Evolutionary conservation across 2,329 filamentous ascomycete species (phyloP).

Genomic region (Acrocalymma vagum): DNA sequence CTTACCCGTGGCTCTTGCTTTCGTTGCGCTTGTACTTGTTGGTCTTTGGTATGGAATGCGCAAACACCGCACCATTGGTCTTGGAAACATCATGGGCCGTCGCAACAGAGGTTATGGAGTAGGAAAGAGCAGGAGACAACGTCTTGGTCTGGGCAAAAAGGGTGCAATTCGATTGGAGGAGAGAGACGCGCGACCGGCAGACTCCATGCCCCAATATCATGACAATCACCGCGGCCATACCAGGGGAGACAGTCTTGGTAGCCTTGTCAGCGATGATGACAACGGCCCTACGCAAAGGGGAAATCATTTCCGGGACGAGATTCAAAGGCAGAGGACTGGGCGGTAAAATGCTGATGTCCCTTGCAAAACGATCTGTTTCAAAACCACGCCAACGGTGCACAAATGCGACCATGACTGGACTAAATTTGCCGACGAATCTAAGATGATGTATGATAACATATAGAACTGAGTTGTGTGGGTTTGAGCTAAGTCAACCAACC

Average conservation of each 20-base stretch:
- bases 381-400: no score
- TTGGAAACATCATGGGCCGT: constrained; percentile 47
- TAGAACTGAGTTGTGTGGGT: no score
- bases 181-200: constrained; percentile 24
- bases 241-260: constrained; percentile 34
- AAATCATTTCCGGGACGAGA: constrained; percentile 47
- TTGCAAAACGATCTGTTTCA: no score
- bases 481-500: no score
- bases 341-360: no score
- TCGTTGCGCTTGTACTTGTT: constrained; percentile 46
- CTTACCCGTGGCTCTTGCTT: constrained; percentile 49
- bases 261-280: constrained; percentile 38
- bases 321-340: constrained; percentile 49
- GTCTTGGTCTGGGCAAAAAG: constrained; percentile 39
- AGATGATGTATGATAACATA: no score
- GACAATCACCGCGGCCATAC: constrained; percentile 16
- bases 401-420: no score
- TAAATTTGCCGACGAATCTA: no score
- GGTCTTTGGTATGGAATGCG: constrained; percentile 53
- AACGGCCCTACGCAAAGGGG: constrained; percentile 26
- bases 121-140: constrained; percentile 45
- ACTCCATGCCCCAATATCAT: no score
- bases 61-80: constrained; percentile 46
- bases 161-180: constrained; percentile 40
- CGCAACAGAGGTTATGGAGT: constrained; percentile 48